These are phyloP conservation scores for Panicum miliaceum DNA, from an alignment of 176 grass and related monocot genomes.

Conservation along the genomic window DNA sequence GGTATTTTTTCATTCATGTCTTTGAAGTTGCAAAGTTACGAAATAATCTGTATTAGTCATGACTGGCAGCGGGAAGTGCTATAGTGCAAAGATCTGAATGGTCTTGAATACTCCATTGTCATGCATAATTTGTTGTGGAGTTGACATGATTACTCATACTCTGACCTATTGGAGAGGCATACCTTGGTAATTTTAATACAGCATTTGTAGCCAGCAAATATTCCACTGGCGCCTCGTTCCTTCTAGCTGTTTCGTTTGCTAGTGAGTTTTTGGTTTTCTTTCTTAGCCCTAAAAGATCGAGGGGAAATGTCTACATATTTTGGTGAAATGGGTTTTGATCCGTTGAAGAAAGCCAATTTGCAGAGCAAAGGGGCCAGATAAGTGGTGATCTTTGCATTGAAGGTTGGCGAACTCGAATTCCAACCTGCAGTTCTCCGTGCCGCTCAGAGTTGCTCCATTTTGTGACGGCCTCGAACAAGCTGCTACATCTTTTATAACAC, in stretches of 20 bases:
- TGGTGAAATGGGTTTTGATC: neutral
- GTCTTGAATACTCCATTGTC: neutral
- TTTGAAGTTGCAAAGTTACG: neutral
- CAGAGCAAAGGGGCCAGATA: constrained; percentile 53
- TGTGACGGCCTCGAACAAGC: constrained; percentile 76
- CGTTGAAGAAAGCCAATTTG: constrained; percentile 56
- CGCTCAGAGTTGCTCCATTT: constrained; percentile 48
- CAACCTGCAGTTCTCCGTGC: constrained; percentile 63
- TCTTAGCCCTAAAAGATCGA: neutral
- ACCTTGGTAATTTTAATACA: neutral
- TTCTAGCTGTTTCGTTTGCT: neutral
- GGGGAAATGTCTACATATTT: neutral
- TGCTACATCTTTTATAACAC: constrained; percentile 46
- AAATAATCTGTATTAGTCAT: neutral
- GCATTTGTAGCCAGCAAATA: neutral
- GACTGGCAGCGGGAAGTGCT: neutral
- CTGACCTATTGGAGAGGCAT: neutral
- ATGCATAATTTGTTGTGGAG: neutral
- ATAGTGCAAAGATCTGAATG: neutral
- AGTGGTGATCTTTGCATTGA: constrained; percentile 72
- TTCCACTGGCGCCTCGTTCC: neutral
- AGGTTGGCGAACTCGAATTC: constrained; percentile 57
- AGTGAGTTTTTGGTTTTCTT: neutral
- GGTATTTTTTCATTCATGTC: neutral
- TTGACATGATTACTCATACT: neutral